A percentile compares a stretch with the other conserved stretches of the same genome.
phyloP scores from a whole-genome alignment of 208 protist species.

The Trypanosoma congolense region DNA sequence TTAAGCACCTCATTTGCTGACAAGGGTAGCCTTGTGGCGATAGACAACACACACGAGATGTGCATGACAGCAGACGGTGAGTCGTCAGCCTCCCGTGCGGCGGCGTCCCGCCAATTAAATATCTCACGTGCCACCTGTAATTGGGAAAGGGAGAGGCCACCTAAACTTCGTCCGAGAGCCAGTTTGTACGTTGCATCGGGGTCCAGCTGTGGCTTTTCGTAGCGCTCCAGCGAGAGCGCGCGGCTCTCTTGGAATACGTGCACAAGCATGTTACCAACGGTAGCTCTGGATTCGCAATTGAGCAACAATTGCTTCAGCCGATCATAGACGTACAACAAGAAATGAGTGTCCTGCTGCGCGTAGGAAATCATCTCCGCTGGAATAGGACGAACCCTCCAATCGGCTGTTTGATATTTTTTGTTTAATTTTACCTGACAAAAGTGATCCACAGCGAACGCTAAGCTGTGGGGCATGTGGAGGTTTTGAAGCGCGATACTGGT shows the following conservation, averaged over 20 bases:
- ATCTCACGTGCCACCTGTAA: constrained; percentile 54
- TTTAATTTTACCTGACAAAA: constrained; percentile 93
- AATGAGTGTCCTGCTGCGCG: constrained; percentile 98
- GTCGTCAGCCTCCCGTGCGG: constrained; percentile 76
- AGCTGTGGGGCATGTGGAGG: constrained; percentile 86
- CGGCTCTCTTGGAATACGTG: constrained; percentile 80
- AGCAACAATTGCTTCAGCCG: constrained; percentile 72
- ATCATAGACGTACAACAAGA: constrained; percentile 97
- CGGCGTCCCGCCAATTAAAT: constrained; percentile 83
- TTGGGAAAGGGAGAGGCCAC: constrained; percentile 57
- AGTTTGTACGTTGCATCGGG: constrained; percentile 63
- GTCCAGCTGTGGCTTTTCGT: constrained; percentile 90
- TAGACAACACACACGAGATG: constrained; percentile 63
- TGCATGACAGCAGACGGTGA: constrained; percentile 79
- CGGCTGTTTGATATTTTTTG: constrained; percentile 97
- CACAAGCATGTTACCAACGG: constrained; percentile 77
- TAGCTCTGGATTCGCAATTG: constrained; percentile 69
- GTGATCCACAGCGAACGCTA: constrained; percentile 93
- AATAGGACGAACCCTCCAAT: constrained; percentile 98
- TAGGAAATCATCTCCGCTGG: constrained; percentile 96
- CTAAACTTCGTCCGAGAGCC: constrained; percentile 65
- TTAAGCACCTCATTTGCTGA: constrained; percentile 63
- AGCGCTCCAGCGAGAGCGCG: constrained; percentile 82
- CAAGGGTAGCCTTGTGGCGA: constrained; percentile 79
- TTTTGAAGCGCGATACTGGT: constrained; percentile 94